Conservation (phyloP, 2,329 filamentous ascomycete genomes). For the Pseudocercospora pini-densiflorae region DNA sequence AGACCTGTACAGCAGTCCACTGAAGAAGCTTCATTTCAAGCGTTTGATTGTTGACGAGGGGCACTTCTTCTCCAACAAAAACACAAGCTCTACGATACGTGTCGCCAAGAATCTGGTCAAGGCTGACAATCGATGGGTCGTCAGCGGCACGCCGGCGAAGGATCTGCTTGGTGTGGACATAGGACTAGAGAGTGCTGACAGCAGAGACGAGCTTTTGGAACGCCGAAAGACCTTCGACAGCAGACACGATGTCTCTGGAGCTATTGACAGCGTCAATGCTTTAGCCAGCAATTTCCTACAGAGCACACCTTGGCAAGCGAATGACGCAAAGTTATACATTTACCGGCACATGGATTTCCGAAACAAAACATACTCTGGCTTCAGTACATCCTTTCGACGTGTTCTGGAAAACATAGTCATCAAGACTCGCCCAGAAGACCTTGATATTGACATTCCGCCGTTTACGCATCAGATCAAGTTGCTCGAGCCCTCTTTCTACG, state of each 20-base stretch:
- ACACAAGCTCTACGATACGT: slow-evolving; percentile 61
- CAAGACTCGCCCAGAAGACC: slow-evolving; percentile 74
- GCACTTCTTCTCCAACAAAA: slow-evolving; percentile 79
- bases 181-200: neutral
- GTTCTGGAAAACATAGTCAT: slow-evolving; percentile 78
- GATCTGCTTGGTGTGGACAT: neutral
- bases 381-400: slow-evolving; percentile 63
- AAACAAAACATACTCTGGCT: slow-evolving; percentile 65
- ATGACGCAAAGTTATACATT: slow-evolving; percentile 66
- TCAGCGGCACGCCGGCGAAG: slow-evolving; percentile 82
- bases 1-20: slow-evolving; percentile 60
- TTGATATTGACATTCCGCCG: slow-evolving; percentile 70
- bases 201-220: slow-evolving; percentile 38
- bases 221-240: slow-evolving; percentile 47
- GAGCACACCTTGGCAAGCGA: slow-evolving; percentile 78
- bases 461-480: slow-evolving; percentile 73
- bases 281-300: slow-evolving; percentile 73
- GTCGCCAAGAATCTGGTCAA: slow-evolving; percentile 58
- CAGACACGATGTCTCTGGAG: slow-evolving; percentile 46
- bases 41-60: slow-evolving; percentile 92
- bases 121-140: slow-evolving; percentile 80
- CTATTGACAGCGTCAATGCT: slow-evolving; percentile 65
- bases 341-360: slow-evolving; percentile 54
- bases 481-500: slow-evolving; percentile 81
- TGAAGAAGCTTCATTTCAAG: slow-evolving; percentile 79